Evolutionary conservation across 2,329 filamentous ascomycete species (phyloP).

Genomic region (Aspergillus pseudoglaucus): DNA sequence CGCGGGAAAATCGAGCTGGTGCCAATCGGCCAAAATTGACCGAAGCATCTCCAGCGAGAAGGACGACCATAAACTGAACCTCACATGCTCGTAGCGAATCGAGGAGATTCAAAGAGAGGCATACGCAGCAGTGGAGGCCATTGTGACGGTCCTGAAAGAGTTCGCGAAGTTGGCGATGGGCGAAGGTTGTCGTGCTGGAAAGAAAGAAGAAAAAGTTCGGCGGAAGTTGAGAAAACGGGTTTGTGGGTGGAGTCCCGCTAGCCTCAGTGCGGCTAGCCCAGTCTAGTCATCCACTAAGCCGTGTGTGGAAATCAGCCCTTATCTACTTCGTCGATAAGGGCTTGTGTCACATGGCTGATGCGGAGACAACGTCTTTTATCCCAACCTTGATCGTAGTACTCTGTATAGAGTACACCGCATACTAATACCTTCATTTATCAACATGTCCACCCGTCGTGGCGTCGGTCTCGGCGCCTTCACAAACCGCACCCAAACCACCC

Average conservation of each 20-base stretch:
- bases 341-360: no score
- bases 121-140: conserved; percentile 59
- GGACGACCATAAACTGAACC: conserved; percentile 71
- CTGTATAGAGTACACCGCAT: no score
- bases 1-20: conserved; percentile 71
- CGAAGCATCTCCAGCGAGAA: conserved; percentile 64
- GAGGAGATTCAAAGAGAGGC: conserved; percentile 35
- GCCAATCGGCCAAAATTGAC: conserved; percentile 36
- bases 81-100: conserved; percentile 39
- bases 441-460: conserved; percentile 50
- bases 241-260: conserved; percentile 5
- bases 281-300: no score
- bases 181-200: conserved; percentile 29
- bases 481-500: conserved; percentile 73
- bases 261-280: no score
- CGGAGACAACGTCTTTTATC: no score
- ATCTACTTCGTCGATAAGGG: no score
- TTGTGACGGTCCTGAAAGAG: conserved; percentile 45
- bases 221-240: conserved; percentile 21
- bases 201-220: conserved; percentile 19
- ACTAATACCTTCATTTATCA: background rate
- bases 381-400: no score
- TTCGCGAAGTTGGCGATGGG: conserved; percentile 34
- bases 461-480: conserved; percentile 89
- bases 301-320: no score